Evolutionary conservation across 2,329 filamentous ascomycete species (phyloP), one percentile per base, ranked within the genome.

Genomic region (Blastomyces emzantsi): DNA sequence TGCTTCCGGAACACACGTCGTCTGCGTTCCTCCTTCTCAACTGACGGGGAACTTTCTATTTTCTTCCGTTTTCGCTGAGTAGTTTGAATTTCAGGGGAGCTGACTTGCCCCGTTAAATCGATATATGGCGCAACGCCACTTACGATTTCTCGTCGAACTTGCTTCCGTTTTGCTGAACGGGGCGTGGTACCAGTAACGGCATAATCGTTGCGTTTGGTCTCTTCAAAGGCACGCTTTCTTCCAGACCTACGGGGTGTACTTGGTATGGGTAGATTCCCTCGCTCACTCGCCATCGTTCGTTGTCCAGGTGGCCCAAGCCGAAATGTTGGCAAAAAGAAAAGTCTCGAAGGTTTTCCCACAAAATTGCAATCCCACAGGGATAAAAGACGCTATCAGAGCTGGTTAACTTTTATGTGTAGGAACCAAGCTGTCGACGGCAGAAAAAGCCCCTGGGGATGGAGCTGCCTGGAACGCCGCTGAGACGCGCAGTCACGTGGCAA

Each of bases 1-100:
- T 76, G 72, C 7, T 70, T 66, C 41, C 80, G 74, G 65, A 77
- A 81, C 36, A 70, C 66, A 55, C 73, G 76, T 15, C 75, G 68
- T 51, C 78, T 74, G 62, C 75, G 77, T 67, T 81, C 79, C 39
- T 72, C 71, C 65, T 63, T 43, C 56, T 33, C 39, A 63, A 67
- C 57, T 62, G 63, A 57, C 63, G 70, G 60, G 58, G 66, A 15
- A 39, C 52, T 5, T 58, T 39, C n/a, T 28, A 47, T 51, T 60
- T 61, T 62, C 41, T 22, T 45, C 39, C 6, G 8, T 30, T 63
- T 63, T 6, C 36, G 49, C 17, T 47, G 55, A 4, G 41, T 8
- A 15, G 63, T 11, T 63, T 62, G 62, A 25, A 47, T 7, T 54
- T 1, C 11, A 28, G 28, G 41, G 17, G 60, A 25, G 19, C 2